phyloP scores from a whole-genome alignment of 306 rosid genomes.

The Glycine latifolia region DNA sequence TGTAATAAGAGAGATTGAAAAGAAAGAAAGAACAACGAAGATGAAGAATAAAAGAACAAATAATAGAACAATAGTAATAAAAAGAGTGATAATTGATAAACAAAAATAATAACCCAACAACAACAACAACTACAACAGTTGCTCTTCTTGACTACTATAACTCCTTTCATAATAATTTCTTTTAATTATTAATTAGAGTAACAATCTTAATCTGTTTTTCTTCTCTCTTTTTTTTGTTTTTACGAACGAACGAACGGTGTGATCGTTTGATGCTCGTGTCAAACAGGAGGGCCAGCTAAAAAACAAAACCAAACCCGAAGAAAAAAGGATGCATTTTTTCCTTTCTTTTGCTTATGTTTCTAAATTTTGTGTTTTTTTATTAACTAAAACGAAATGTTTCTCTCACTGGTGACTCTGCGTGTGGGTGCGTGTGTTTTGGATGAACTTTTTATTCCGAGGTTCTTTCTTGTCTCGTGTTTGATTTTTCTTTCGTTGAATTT shows the following conservation, averaged over 20 bases:
- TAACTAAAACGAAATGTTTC: slow-evolving; percentile 40
- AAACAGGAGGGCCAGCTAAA: slow-evolving; percentile 50
- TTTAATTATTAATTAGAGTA: slow-evolving; percentile 34
- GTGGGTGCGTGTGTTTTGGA: slow-evolving; percentile 17
- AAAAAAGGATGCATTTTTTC: slow-evolving; percentile 15
- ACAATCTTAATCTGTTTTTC: slow-evolving; percentile 42
- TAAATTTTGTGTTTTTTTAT: neutral
- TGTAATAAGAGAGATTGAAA: slow-evolving; percentile 43
- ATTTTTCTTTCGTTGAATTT: slow-evolving; percentile 15
- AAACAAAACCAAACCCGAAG: slow-evolving; percentile 35
- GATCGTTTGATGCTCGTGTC: slow-evolving; percentile 50
- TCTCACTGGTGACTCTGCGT: slow-evolving; percentile 38
- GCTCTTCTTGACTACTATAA: slow-evolving; percentile 63
- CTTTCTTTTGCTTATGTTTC: slow-evolving; percentile 15
- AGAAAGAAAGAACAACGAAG: slow-evolving; percentile 54
- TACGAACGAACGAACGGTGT: slow-evolving; percentile 53
- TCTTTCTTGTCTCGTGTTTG: slow-evolving; percentile 20
- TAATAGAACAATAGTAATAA: slow-evolving; percentile 52
- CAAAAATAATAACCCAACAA: slow-evolving; percentile 53
- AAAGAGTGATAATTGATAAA: slow-evolving; percentile 49
- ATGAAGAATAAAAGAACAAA: slow-evolving; percentile 60
- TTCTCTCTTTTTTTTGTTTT: slow-evolving; percentile 25
- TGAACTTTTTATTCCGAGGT: slow-evolving; percentile 51
- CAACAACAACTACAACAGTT: slow-evolving; percentile 52
- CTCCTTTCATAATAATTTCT: slow-evolving; percentile 70